Percentiles rank a stretch among this genome's conserved stretches.
phyloP scores from a whole-genome alignment of 805 yeast species.

The Lipomyces orientalis region DNA sequence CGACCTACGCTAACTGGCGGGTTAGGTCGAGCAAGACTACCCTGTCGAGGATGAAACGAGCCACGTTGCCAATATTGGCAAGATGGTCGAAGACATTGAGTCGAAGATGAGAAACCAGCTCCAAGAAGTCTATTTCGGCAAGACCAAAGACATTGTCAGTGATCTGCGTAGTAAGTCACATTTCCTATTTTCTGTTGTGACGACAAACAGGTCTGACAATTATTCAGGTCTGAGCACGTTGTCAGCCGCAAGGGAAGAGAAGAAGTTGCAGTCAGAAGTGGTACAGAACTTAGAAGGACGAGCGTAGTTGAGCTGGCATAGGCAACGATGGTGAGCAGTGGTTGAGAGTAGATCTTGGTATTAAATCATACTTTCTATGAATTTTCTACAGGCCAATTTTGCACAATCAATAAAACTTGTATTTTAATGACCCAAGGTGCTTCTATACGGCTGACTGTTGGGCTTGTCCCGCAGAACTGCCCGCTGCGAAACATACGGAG shows the following conservation, averaged over 20 bases:
- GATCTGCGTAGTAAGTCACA: slow-evolving; percentile 57
- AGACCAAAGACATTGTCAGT: slow-evolving; percentile 84
- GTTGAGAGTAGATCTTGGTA: background rate
- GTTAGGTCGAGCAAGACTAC: slow-evolving; percentile 57
- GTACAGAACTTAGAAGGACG: slow-evolving; percentile 46
- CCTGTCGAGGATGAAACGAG: slow-evolving; percentile 56
- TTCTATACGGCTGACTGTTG: background rate
- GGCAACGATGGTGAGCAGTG: background rate
- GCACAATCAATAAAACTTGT: background rate
- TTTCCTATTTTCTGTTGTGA: background rate
- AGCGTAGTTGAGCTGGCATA: background rate
- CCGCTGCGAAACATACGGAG: background rate
- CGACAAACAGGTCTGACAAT: background rate
- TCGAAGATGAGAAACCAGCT: slow-evolving; percentile 82
- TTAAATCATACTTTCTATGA: background rate
- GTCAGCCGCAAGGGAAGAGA: slow-evolving; percentile 49
- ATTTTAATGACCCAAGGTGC: background rate
- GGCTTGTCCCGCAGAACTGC: no score
- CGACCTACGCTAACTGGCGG: background rate
- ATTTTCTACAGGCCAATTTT: background rate
- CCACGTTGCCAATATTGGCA: slow-evolving; percentile 87
- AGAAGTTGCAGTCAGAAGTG: slow-evolving; percentile 50
- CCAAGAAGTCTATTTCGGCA: slow-evolving; percentile 94
- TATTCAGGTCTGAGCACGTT: slow-evolving; percentile 44
- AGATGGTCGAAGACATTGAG: slow-evolving; percentile 85